Percentiles rank a stretch among this genome's conserved stretches.
phyloP scores from a whole-genome alignment of 2,329 filamentous ascomycete genomes.

The Diaporthe sp. region DNA sequence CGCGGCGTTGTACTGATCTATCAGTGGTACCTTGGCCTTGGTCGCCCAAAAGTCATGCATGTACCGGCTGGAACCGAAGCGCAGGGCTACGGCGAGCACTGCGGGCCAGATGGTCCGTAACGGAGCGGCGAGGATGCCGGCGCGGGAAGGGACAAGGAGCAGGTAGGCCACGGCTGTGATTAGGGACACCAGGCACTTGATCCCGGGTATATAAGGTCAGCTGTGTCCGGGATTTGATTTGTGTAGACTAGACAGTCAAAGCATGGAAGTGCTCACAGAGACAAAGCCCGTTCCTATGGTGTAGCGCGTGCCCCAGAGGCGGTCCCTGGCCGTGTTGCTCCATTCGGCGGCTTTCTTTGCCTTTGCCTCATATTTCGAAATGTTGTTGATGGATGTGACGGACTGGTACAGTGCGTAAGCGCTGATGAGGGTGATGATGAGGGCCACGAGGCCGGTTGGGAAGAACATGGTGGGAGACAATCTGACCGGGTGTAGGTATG shows the following conservation, averaged over 20 bases:
- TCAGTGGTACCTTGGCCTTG: conserved; percentile 48
- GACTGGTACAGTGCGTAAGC: conserved; percentile 45
- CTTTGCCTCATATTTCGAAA: conserved; percentile 48
- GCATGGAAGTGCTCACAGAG: conserved; percentile 41
- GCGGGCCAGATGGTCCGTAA: conserved; percentile 42
- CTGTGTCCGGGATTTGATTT: background rate
- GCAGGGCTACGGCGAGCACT: conserved; percentile 41
- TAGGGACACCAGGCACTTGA: conserved; percentile 38
- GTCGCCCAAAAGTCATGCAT: conserved; percentile 48
- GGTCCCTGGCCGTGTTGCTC: conserved; percentile 47
- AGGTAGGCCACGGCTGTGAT: conserved; percentile 36
- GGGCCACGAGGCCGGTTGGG: conserved; percentile 41
- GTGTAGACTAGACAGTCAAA: background rate
- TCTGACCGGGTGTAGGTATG: background rate
- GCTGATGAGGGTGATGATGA: conserved; percentile 42
- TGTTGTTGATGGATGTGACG: conserved; percentile 46
- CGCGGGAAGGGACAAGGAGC: conserved; percentile 32
- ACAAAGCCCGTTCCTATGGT: conserved; percentile 48
- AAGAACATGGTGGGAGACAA: conserved; percentile 35
- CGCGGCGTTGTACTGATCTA: conserved; percentile 50
- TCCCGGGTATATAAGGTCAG: background rate
- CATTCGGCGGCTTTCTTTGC: conserved; percentile 49
- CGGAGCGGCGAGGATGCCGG: conserved; percentile 32
- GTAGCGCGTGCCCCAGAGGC: conserved; percentile 47
- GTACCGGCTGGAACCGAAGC: conserved; percentile 43